Evolutionary conservation across 306 rosid genomes (phyloP).

Genomic region (Aeschynomene evenia): DNA sequence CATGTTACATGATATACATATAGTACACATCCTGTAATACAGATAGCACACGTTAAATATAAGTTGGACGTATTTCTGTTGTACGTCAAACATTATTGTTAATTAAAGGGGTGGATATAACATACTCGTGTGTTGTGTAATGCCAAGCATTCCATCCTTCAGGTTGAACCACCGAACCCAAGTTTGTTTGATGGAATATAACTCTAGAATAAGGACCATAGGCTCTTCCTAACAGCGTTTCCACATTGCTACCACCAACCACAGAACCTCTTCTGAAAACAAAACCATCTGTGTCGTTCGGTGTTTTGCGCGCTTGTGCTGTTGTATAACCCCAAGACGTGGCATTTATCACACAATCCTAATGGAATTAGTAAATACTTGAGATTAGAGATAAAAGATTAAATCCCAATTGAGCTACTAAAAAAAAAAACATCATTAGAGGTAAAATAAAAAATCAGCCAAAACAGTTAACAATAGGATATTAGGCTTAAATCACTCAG

Average conservation of each 20-base stretch:
- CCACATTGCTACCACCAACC: background rate
- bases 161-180: slow-evolving; percentile 27
- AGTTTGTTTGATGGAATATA: slow-evolving; percentile 27
- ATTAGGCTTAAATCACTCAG: too few relatives aligned
- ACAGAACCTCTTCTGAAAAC: slow-evolving; percentile 37
- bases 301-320: slow-evolving; percentile 32
- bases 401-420: too few relatives aligned
- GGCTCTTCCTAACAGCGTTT: slow-evolving; percentile 39
- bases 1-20: too few relatives aligned
- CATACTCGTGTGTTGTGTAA: slow-evolving; percentile 25
- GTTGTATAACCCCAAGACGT: slow-evolving; percentile 34
- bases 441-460: too few relatives aligned
- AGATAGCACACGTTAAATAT: too few relatives aligned
- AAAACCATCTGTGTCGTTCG: slow-evolving; percentile 36
- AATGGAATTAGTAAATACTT: too few relatives aligned
- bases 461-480: too few relatives aligned
- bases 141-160: slow-evolving; percentile 44
- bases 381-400: too few relatives aligned
- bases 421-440: too few relatives aligned
- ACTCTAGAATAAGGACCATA: slow-evolving; percentile 46
- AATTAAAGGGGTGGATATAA: background rate
- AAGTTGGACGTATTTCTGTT: too few relatives aligned
- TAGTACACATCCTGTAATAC: too few relatives aligned
- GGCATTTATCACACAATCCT: slow-evolving; percentile 33
- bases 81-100: too few relatives aligned